Conservation (phyloP, 345 rosid genomes). For the Odontarrhena argentea region DNA sequence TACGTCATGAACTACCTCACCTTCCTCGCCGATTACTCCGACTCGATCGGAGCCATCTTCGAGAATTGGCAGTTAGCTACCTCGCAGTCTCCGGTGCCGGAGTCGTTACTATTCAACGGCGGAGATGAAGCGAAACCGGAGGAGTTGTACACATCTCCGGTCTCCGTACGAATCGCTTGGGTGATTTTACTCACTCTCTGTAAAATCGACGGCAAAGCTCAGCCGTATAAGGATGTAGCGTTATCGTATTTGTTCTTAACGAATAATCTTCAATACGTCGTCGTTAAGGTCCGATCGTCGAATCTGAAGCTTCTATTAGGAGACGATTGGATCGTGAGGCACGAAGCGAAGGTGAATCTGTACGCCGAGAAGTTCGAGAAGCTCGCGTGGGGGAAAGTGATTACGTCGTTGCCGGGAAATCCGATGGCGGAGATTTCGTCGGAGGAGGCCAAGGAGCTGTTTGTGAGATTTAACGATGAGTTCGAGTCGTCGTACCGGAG, state of each 20-base stretch:
- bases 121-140: conserved; percentile 34
- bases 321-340: conserved; percentile 67
- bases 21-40: conserved; percentile 66
- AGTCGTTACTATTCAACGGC: conserved; percentile 43
- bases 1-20: conserved; percentile 80
- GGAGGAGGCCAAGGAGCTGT: conserved; percentile 43
- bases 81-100: conserved; percentile 49
- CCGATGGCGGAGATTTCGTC: conserved; percentile 42
- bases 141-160: conserved; percentile 38
- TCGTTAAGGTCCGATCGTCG: conserved; percentile 61
- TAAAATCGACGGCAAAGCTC: conserved; percentile 75
- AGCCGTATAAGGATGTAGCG: conserved; percentile 70
- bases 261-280: conserved; percentile 82
- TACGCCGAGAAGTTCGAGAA: conserved; percentile 75
- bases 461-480: conserved; percentile 56
- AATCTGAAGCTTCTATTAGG: conserved; percentile 66
- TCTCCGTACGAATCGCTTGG: conserved; percentile 54
- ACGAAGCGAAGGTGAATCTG: conserved; percentile 62
- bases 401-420: conserved; percentile 54
- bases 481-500: conserved; percentile 64
- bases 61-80: conserved; percentile 45
- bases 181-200: conserved; percentile 70
- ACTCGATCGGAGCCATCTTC: conserved; percentile 51
- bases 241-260: conserved; percentile 82
- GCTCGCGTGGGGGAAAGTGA: conserved; percentile 71